Evolutionary conservation across 2,329 filamentous ascomycete species (phyloP).

Genomic region (Ambrosiella beaveri): DNA sequence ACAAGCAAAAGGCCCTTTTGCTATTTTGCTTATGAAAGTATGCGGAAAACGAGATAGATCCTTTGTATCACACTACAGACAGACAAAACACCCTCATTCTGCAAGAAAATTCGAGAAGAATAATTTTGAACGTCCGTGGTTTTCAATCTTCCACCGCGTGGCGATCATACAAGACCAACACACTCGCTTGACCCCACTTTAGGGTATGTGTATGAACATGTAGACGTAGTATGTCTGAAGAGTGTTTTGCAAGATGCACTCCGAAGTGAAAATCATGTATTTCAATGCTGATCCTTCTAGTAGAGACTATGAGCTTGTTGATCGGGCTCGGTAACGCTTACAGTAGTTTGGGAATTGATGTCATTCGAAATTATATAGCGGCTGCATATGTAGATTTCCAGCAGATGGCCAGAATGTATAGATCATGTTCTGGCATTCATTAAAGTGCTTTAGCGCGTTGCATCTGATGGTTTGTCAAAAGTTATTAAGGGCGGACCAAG

Average conservation of each 20-base stretch:
- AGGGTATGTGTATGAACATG: neutral
- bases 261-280: neutral
- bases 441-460: neutral
- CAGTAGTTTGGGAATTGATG: too few species aligned
- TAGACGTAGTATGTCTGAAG: constrained; percentile 8
- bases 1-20: too few species aligned
- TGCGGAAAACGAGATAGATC: too few species aligned
- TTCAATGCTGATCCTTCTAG: too few species aligned
- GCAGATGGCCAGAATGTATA: neutral
- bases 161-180: constrained; percentile 10
- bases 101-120: neutral
- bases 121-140: neutral
- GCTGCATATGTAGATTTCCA: too few species aligned
- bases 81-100: neutral
- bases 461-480: neutral
- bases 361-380: too few species aligned
- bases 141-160: neutral
- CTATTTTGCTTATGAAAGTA: too few species aligned
- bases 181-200: neutral
- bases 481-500: neutral
- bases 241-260: constrained; percentile 9
- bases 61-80: too few species aligned
- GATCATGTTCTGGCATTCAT: neutral
- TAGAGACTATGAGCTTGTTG: too few species aligned
- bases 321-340: too few species aligned